These are phyloP conservation scores for Bertia moriformis DNA, from an alignment of 2,329 filamentous ascomycete species.

Conservation along the genomic window DNA sequence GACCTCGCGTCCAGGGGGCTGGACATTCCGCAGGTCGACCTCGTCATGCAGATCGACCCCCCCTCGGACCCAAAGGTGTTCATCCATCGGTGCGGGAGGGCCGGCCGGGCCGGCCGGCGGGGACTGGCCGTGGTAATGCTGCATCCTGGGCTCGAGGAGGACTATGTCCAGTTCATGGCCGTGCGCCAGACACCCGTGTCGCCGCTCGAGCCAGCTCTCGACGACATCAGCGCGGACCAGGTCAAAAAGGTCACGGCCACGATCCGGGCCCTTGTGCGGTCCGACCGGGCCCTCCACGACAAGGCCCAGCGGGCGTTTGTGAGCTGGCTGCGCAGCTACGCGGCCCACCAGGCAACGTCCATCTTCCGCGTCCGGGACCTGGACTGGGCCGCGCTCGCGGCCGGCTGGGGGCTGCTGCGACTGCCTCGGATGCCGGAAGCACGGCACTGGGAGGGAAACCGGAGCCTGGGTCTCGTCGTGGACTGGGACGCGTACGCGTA, in stretches of 20 bases:
- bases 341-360: constrained; percentile 75
- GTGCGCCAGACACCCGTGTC: constrained; percentile 74
- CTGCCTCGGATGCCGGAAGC: constrained; percentile 91
- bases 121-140: constrained; percentile 78
- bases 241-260: constrained; percentile 37
- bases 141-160: constrained; percentile 72
- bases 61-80: constrained; percentile 85
- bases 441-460: constrained; percentile 57
- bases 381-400: constrained; percentile 70
- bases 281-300: constrained; percentile 49
- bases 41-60: constrained; percentile 79
- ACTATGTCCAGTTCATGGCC: constrained; percentile 75
- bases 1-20: constrained; percentile 82
- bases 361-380: constrained; percentile 76
- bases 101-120: constrained; percentile 74
- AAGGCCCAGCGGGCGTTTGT: constrained; percentile 87
- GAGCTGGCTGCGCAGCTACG: constrained; percentile 82
- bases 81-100: constrained; percentile 80
- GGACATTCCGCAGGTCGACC: constrained; percentile 80
- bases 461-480: constrained; percentile 43
- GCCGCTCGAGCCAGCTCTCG: constrained; percentile 38
- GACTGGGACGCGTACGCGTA: constrained; percentile 58
- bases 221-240: constrained; percentile 46
- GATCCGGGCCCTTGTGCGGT: constrained; percentile 42
- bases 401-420: constrained; percentile 72